These are phyloP conservation scores for Marasmius oreades DNA, from an alignment of 1,284 basidiomycete genomes.

Conservation along the genomic window DNA sequence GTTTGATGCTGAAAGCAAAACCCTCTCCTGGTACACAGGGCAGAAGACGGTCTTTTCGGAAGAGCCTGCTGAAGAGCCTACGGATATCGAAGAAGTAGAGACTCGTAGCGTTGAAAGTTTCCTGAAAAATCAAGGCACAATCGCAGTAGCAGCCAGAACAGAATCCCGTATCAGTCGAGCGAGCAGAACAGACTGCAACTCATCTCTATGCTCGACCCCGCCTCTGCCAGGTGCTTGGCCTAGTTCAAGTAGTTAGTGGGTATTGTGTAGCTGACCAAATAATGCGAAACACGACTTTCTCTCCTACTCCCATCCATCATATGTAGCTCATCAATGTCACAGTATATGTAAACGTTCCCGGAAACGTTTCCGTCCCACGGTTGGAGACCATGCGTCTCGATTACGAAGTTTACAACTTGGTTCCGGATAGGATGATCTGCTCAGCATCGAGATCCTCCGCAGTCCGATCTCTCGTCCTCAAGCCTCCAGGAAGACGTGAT, in stretches of 20 bases:
- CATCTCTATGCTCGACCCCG: neutral
- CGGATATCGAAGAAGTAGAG: slow-evolving; percentile 3
- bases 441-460: neutral
- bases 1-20: slow-evolving; percentile 5
- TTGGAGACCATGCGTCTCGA: too few relatives aligned
- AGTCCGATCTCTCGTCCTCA: neutral
- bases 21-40: slow-evolving; percentile 5
- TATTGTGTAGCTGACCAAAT: too few relatives aligned
- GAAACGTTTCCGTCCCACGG: too few relatives aligned
- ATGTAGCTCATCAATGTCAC: too few relatives aligned
- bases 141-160: neutral
- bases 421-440: too few relatives aligned
- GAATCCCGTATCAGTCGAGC: neutral
- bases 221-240: neutral
- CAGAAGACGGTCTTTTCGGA: slow-evolving; percentile 6
- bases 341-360: too few relatives aligned
- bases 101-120: neutral
- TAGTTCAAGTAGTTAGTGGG: neutral
- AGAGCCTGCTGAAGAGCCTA: slow-evolving; percentile 2
- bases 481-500: neutral
- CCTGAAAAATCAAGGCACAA: neutral
- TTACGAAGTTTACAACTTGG: too few relatives aligned
- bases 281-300: too few relatives aligned
- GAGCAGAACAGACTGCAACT: neutral
- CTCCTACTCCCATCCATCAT: too few relatives aligned